Base-by-base conservation (phyloP, 164 flowering plant species). In the Protea cynaroides region DNA sequence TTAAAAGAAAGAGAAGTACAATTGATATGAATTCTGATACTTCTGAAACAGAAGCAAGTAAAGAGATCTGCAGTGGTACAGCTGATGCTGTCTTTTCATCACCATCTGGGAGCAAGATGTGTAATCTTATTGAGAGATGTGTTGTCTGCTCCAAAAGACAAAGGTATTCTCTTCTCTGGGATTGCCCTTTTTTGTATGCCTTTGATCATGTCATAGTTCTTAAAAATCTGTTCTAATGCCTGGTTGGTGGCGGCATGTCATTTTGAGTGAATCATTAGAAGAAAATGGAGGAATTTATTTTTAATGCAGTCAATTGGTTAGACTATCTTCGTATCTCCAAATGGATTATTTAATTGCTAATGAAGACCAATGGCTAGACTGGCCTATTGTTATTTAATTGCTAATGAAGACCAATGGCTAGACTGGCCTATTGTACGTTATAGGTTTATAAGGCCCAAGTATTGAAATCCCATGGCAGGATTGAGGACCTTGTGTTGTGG, bases 101-200 rank as follows among this genome's bases (percentile, higher is more conserved):
- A 13, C 66, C 71, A 47, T 61, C 71, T 62, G 73, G 52, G 21
- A 56, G 59, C 61, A 55, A 49, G 64, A 50, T 36, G 10, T 18
- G 58, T 40, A 19, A 38, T 63, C 14, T 5, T 66, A 22, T 17
- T 56, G 72, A 61, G 65, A 68, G 15, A n/a, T 67, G 70, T 70
- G 64, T 25, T 43, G 25, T 67, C 29, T 71, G 71, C 65, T 65
- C 22, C n/a, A 80, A 78, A 63, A 66, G 73, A 57, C 74, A 58
- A 73, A 80, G 86, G 86, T 82, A 70, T 52, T 58, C 29, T 43
- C 11, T 52, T 23, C 19, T 43, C 51, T 67, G 19, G 15, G 38
- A 53, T 24, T 19, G 10, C 9, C 23, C 11, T 14, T 59, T 70
- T 14, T 29, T 29, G 46, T 36, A 53, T 60, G 65, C 58, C 6